Evolutionary conservation across 768 basidiomycete species (phyloP).

Genomic region (Psilocybe sp.): DNA sequence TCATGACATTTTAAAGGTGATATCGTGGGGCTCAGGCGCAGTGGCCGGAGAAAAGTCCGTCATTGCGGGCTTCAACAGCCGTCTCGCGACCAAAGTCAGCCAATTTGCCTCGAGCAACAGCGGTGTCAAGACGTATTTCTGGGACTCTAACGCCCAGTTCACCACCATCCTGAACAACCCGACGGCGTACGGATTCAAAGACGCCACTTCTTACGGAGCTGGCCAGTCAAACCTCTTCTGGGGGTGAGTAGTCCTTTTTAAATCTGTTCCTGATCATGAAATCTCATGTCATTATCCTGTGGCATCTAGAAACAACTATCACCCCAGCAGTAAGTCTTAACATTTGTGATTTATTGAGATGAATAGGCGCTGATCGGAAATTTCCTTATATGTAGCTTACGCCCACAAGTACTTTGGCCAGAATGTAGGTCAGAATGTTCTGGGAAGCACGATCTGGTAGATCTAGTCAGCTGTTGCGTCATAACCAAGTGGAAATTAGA

Average conservation of each 20-base stretch:
- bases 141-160: slow-evolving; percentile 50
- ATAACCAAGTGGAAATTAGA: too few species aligned
- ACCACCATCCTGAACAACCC: slow-evolving; percentile 47
- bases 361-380: slow-evolving; percentile 1
- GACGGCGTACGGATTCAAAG: slow-evolving; percentile 50
- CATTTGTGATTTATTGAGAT: background rate
- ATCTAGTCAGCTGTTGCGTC: background rate
- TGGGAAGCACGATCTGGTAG: slow-evolving; percentile 20
- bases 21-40: slow-evolving; percentile 35
- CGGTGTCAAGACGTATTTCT: slow-evolving; percentile 47
- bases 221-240: slow-evolving; percentile 43
- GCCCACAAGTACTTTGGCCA: slow-evolving; percentile 36
- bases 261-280: background rate
- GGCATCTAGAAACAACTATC: slow-evolving; percentile 45
- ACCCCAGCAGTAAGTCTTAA: slow-evolving; percentile 44
- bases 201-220: slow-evolving; percentile 44
- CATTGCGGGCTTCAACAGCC: slow-evolving; percentile 50
- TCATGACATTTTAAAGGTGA: slow-evolving; percentile 36
- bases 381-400: slow-evolving; percentile 23
- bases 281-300: background rate
- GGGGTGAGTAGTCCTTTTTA: slow-evolving; percentile 34
- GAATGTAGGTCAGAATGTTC: slow-evolving; percentile 15
- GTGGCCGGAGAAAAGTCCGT: slow-evolving; percentile 41
- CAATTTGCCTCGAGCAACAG: slow-evolving; percentile 40
- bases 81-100: slow-evolving; percentile 38